Evolutionary conservation across 768 basidiomycete species (phyloP), one percentile per base, ranked within the genome.

Genomic region (Rhizopogon vesiculosus): DNA sequence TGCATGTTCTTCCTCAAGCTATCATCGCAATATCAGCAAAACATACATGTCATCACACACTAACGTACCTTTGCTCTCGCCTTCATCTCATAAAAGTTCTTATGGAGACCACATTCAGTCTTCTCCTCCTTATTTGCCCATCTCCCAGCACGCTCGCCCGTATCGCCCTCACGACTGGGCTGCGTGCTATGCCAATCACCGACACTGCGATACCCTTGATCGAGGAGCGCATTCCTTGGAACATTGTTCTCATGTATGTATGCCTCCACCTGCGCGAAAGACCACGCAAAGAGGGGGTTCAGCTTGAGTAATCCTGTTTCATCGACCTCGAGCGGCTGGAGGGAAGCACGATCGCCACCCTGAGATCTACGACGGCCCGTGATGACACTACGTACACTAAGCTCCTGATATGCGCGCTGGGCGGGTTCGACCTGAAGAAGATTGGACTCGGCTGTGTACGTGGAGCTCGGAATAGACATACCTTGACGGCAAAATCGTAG

Each of bases 131-230:
- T 87, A 6, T 90, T 92, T 2, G 87, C 86, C 97, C 97, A 99
- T 53, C 97, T 75, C 1, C 96, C 96, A 2, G 88, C 85, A 25
- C 97, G 82, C 72, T 99, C 97, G 4, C 79, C 81, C 0, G 68
- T 72, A 57, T 91, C 91, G 42, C 88, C 81, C 8, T 74, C 76
- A 0, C 82, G 86, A 57, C 85, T 86, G 62, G 70, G 78, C n/a
- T 69, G 71, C 0, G 97, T 99, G 59, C 92, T 95, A 73, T 99
- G 97, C 91, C 95, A 96, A 72, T 99, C 97, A 3, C 97, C 97
- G 59, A 99, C 85, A 66, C 91, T 93, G 63, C 86, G 88, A 76
- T 98, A 99, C 3, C 97, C 97, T 67, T 93, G 84, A 57, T 84
- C 84, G 41, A 99, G 81, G 5, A 99, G 78, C 57, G 81, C 83